phyloP scores from a whole-genome alignment of 2,329 filamentous ascomycete genomes.

The Neofusicoccum umdonicola region DNA sequence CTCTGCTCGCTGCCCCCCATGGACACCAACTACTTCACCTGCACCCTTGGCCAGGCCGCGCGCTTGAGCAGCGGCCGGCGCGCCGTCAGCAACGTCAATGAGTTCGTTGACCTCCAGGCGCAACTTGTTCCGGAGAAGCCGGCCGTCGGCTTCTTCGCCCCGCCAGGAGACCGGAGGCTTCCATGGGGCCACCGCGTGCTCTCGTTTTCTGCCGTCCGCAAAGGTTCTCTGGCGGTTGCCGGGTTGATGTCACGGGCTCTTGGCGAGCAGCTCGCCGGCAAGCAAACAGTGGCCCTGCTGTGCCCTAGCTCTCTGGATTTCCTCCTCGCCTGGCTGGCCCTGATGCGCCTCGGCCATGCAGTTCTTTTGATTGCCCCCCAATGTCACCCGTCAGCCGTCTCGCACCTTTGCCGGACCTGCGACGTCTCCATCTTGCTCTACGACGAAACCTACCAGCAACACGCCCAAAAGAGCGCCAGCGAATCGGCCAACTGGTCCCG shows the following conservation, averaged over 20 bases:
- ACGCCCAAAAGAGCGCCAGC: slow-evolving; percentile 28
- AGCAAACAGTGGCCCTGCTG: slow-evolving; percentile 51
- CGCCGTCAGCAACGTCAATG: slow-evolving; percentile 23
- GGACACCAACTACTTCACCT: slow-evolving; percentile 56
- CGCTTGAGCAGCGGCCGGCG: slow-evolving; percentile 29
- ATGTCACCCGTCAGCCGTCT: slow-evolving; percentile 47
- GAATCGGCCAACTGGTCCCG: slow-evolving; percentile 19
- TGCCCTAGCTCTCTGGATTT: slow-evolving; percentile 58
- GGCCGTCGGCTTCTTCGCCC: slow-evolving; percentile 52
- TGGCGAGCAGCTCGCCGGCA: slow-evolving; percentile 16
- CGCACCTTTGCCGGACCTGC: slow-evolving; percentile 53
- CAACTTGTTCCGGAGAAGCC: slow-evolving; percentile 35
- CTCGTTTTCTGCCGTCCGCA: slow-evolving; percentile 36
- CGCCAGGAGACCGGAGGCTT: slow-evolving; percentile 11
- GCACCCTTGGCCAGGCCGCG: slow-evolving; percentile 58
- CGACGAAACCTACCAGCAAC: slow-evolving; percentile 40
- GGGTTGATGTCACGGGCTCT: slow-evolving; percentile 26
- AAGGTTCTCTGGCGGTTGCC: slow-evolving; percentile 38
- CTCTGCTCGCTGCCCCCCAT: neutral
- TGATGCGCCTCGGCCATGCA: slow-evolving; percentile 55
- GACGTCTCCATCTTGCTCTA: slow-evolving; percentile 46
- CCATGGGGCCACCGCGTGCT: slow-evolving; percentile 32
- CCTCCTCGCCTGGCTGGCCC: slow-evolving; percentile 58
- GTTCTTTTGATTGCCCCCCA: slow-evolving; percentile 58
- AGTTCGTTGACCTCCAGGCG: slow-evolving; percentile 42